Evolutionary conservation across 1,139 yeast genomes (phyloP), one percentile per base, ranked within the genome.

Genomic region (Ashbya aceris): DNA sequence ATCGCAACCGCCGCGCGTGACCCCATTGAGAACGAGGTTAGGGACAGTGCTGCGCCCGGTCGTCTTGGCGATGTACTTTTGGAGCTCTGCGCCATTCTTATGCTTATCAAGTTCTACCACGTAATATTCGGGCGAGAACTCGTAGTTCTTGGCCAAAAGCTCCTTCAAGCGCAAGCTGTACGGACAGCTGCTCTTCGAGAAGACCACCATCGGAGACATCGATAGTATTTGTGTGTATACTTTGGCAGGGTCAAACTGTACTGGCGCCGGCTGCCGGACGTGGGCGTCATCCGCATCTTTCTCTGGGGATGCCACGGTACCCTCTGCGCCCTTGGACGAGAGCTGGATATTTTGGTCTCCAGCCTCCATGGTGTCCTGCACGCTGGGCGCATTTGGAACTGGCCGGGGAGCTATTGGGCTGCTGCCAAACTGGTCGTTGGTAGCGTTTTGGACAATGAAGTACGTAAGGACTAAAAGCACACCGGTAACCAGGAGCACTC

Each of bases 91-190:
- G 1, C 91, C 91, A 54, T 79, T 73, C 38, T 73, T 71, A 60
- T 87, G 94, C 55, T 69, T 71, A 63, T 91, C 97, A 43, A 91
- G 71, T 59, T 91, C 97, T 26, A 89, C 86, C 38, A 84, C 72
- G 9, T 70, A 60, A 4, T 86, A 89, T 33, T 69, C 67, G 2
- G 97, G 98, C 1, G 74, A 70, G 46, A 91, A 76, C 44, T 73
- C 72, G 64, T 85, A 87, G 51, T 77, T 74, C 23, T 74, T 75
- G 23, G 64, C 62, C 40, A 91, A 68, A 37, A 87, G 67, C 29
- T 73, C 70, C 67, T 89, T 91, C 53, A 87, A 73, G 40, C 68
- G 70, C 56, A 73, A 75, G 23, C 94, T 83, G 61, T 69, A 85
- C 30, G 95, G 96, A 61, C 91, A 82, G 55, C 67, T 71, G 0